These are phyloP conservation scores for Exophiala mesophila DNA, from an alignment of 2,329 filamentous ascomycete genomes.

Conservation along the genomic window DNA sequence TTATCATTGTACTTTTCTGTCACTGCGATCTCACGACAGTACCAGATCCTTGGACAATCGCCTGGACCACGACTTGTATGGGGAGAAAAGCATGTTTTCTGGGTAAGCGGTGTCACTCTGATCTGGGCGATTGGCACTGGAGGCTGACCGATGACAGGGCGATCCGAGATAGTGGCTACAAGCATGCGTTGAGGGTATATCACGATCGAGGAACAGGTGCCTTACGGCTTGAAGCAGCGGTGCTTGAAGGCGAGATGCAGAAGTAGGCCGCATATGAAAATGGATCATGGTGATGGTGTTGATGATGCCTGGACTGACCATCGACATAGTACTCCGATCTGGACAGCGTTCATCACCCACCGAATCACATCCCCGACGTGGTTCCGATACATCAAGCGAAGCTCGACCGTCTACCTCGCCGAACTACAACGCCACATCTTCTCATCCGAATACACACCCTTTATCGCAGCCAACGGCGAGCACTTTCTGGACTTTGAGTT, in stretches of 20 bases:
- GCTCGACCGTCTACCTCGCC: conserved; percentile 44
- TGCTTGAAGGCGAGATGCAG: conserved; percentile 49
- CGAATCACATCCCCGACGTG: conserved; percentile 45
- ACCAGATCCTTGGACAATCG: conserved; percentile 34
- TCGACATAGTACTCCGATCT: conserved; percentile 50
- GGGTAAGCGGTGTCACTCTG: conserved; percentile 34
- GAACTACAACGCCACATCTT: conserved; percentile 52
- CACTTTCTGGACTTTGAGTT: conserved; percentile 38
- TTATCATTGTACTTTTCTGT: conserved; percentile 54
- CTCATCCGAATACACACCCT: conserved; percentile 46
- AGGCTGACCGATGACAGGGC: conserved; percentile 34
- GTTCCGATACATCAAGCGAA: conserved; percentile 35
- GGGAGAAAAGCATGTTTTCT: conserved; percentile 46
- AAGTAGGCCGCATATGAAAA: conserved; percentile 32
- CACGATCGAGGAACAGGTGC: conserved; percentile 47
- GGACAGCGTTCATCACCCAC: conserved; percentile 55
- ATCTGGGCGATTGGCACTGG: not conserved
- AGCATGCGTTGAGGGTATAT: conserved; percentile 53
- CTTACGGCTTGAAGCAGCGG: conserved; percentile 53
- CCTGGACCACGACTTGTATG: conserved; percentile 46
- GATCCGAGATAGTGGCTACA: conserved; percentile 49
- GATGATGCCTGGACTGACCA: conserved; percentile 3
- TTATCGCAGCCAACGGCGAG: conserved; percentile 32
- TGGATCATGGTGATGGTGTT: not conserved
- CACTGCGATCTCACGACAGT: conserved; percentile 54